Conservation (phyloP, 2,329 filamentous ascomycete genomes). For the Aspergillus calidoustus region DNA sequence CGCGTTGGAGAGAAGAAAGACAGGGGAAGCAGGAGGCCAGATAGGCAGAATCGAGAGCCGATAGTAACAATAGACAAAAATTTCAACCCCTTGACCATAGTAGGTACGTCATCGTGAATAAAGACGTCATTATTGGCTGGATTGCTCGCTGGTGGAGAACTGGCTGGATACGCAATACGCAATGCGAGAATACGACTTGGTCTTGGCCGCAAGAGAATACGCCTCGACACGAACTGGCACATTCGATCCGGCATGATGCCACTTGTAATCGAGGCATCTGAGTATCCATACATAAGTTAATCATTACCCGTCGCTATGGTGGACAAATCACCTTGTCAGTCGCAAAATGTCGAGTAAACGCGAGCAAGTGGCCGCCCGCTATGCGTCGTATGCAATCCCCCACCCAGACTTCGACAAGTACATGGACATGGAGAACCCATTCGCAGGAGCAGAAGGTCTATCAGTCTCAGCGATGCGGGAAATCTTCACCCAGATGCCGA, state of each 20-base stretch:
- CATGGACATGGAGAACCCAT: neutral
- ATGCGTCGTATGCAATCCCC: neutral
- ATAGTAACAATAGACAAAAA: neutral
- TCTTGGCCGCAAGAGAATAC: neutral
- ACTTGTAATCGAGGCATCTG: neutral
- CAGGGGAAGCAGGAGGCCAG: neutral
- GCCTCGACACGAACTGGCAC: neutral
- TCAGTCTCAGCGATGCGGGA: neutral
- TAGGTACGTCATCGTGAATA: neutral
- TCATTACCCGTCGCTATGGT: neutral
- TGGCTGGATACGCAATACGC: neutral
- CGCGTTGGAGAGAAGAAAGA: conserved; percentile 12
- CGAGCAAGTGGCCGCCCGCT: neutral
- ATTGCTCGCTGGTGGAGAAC: neutral
- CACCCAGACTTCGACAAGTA: neutral
- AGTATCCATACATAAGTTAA: too few relatives aligned
- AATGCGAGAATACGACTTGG: neutral
- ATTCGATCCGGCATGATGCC: neutral
- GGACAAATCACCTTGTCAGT: neutral
- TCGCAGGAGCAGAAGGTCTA: neutral
- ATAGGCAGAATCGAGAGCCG: neutral
- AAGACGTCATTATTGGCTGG: neutral
- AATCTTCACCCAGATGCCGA: too few relatives aligned
- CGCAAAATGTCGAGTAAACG: neutral
- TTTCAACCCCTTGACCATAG: neutral